Percentiles rank a stretch among this genome's conserved stretches.
Evolutionary conservation across 208 protist genomes (phyloP).

Genomic region (Leishmania mexicana): DNA sequence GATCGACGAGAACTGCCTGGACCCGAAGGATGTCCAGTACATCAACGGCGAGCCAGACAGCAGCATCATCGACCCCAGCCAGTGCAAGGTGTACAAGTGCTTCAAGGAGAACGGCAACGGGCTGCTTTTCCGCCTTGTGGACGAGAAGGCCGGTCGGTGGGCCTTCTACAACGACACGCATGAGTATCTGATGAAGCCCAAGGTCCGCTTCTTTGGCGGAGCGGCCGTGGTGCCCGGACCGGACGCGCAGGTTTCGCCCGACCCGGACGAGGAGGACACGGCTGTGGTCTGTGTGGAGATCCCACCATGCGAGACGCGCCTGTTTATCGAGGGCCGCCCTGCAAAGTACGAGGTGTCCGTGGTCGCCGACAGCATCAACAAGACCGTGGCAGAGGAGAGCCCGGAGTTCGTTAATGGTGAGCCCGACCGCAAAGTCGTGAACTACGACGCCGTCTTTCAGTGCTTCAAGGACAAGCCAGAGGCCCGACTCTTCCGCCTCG

Average conservation of each 20-base stretch:
- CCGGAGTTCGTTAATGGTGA: constrained; percentile 51
- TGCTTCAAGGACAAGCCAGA: constrained; percentile 71
- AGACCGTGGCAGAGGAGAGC: constrained; percentile 42
- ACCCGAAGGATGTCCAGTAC: constrained; percentile 47
- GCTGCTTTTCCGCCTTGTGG: constrained; percentile 85
- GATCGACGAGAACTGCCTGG: constrained; percentile 44
- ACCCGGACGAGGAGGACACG: constrained; percentile 43
- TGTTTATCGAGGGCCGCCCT: constrained; percentile 64
- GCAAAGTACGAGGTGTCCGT: constrained; percentile 59
- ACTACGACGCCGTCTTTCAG: constrained; percentile 55
- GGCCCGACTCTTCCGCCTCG: constrained; percentile 71
- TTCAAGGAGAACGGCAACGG: constrained; percentile 78
- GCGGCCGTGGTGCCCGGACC: constrained; percentile 40
- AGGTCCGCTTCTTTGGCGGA: constrained; percentile 49
- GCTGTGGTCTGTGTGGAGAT: constrained; percentile 61
- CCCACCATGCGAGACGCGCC: constrained; percentile 49
- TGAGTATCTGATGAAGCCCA: constrained; percentile 72
- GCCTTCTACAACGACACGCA: constrained; percentile 87
- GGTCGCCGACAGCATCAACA: constrained; percentile 52
- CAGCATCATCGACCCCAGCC: constrained; percentile 33
- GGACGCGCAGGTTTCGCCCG: constrained; percentile 35
- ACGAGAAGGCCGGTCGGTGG: constrained; percentile 60
- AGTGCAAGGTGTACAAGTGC: constrained; percentile 65
- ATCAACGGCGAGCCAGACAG: constrained; percentile 57
- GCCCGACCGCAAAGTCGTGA: constrained; percentile 52